Conservation (phyloP, 2,329 filamentous ascomycete genomes). For the Chalara sp. region DNA sequence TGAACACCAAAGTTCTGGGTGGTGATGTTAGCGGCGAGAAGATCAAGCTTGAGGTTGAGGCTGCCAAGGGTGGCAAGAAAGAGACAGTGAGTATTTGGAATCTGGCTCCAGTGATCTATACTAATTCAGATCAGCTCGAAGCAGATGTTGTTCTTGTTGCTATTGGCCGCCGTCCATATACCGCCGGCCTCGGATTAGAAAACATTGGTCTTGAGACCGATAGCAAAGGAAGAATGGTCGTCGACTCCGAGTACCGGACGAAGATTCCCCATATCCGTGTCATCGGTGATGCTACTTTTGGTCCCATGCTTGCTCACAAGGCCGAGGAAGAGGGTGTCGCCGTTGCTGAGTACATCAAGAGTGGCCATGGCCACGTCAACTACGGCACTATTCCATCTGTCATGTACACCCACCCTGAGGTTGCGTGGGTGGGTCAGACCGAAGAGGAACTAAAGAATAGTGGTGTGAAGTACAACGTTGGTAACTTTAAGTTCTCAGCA, state of each 20-base stretch:
- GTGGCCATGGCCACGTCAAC: constrained; percentile 97
- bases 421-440: constrained; percentile 96
- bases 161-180: constrained; percentile 95
- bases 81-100: constrained; percentile 61
- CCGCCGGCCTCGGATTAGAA: constrained; percentile 82
- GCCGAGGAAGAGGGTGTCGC: constrained; percentile 97
- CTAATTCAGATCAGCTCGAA: constrained; percentile 57
- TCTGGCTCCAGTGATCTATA: neutral
- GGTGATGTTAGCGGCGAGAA: constrained; percentile 75
- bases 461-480: constrained; percentile 86
- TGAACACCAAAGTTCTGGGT: constrained; percentile 86
- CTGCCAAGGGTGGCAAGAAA: constrained; percentile 92
- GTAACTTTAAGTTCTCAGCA: constrained; percentile 93
- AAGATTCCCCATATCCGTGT: constrained; percentile 96
- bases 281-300: constrained; percentile 93
- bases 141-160: constrained; percentile 94
- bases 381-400: constrained; percentile 95
- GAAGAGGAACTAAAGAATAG: constrained; percentile 91
- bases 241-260: constrained; percentile 98
- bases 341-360: constrained; percentile 93
- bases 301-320: constrained; percentile 98
- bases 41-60: constrained; percentile 79
- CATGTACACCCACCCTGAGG: constrained; percentile 99
- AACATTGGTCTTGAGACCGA: constrained; percentile 89
- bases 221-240: constrained; percentile 88